Base-by-base conservation (phyloP, 208 protist species). In the Trypanosoma lewisi region DNA sequence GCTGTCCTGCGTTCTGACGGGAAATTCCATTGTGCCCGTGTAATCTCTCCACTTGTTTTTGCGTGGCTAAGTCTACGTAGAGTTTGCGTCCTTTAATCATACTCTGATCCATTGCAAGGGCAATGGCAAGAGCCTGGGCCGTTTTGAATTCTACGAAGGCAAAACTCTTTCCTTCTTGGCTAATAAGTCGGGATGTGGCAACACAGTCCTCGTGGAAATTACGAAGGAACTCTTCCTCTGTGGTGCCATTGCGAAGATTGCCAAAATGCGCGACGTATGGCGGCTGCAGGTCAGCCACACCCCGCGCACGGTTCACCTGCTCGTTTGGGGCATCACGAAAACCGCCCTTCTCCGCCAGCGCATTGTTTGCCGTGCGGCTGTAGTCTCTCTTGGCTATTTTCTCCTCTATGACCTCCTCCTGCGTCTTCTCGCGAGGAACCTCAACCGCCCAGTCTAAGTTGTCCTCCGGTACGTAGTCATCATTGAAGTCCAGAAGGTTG, bases 81-180 rank as follows among this genome's bases (percentile, higher is more conserved):
- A 95, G 80, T 37, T 72, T 73, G n/a, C 89, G 83, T 23, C 79
- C 83, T 33, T 77, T 73, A 52, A 83, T 70, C 53, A 78, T 73
- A 42, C 68, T 83, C 28, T 79, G 62, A 70, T 92, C 79, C 65
- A 89, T 63, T 11, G 79, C 55, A n/a, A 91, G 77, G 28, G 83
- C 89, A 31, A 85, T 77, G 8, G 50, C 60, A n/a, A 92, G 70
- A 23, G 89, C 85, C 54, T 90, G 73, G 9, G 68, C 52, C 17
- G 78, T 81, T 37, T 77, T 86, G 57, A 95, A 91, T 69, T 95
- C 85, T 7, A 95, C 85, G 70, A 90, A 89, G 2, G 89, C 89
- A 55, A 95, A 95, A 44, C 79, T 84, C 59, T 86, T 87, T 28
- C 80, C 80, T 51, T 95, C 84, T 53, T 89, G 77, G 57, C 66